Base-by-base conservation (phyloP, 2,329 filamentous ascomycete genomes). In the Colletotrichum sp. region DNA sequence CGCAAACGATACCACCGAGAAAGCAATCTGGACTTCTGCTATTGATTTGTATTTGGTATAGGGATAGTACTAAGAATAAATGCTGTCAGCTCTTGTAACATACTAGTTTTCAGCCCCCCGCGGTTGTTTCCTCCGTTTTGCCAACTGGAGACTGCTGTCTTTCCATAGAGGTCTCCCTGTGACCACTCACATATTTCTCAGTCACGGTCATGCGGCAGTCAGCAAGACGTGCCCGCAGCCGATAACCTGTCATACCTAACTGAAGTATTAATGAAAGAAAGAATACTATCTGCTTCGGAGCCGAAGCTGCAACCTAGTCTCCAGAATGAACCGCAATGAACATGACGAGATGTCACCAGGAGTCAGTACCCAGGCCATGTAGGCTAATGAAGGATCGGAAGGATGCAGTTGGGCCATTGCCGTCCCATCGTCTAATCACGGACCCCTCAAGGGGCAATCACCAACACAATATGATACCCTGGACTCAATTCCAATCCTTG, bases 251-350 rank as follows among this genome's bases (percentile, higher is more conserved):
- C 15, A 16, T 39, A 16, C 15, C 34, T 36, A 0, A 36, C 15
- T 3, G 15, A 16, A 36, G 1, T 39, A 3, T 39, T 9, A 39
- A 39, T 11, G 36, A 19, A 0, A 39, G 8, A 16, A 39, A 8
- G 34, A n/a, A 44, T n/a, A 11, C 39, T 5, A 4, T 49, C n/a
- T 22, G 1, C n/a, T 3, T 8, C 6, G 3, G n/a, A 12, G 44
- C 2, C 44, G 0, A 22, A 49, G 0, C n/a, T 22, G n/a, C 44
- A 49, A 49, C 0, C 6, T 8, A 12, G 1, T 49, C 44, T 49
- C 44, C 44, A 22, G 1, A 22, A 22, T 5, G 6, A 22, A 49
- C 44, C n/a, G 6, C 44, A 49, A 22, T 22, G 13, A 22, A 13
- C n/a, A 22, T 3, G 11, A 49, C n/a, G 44, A 49, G 39, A n/a